Evolutionary conservation across 139 green algal genomes (phyloP).

Genomic region (Chlorella sp.): DNA sequence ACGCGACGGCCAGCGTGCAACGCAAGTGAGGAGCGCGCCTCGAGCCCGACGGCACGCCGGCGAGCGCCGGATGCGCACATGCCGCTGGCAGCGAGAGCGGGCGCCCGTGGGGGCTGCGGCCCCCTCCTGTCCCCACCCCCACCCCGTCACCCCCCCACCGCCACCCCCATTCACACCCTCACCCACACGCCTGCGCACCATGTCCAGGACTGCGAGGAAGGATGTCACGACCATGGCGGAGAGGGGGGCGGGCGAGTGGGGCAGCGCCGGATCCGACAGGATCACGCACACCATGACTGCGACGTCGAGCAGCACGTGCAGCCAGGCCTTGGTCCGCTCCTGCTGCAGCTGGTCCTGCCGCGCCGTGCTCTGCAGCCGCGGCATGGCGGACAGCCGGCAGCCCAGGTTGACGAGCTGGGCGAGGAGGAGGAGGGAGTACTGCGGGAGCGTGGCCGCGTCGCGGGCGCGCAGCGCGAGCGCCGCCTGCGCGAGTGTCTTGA

Average conservation of each 20-base stretch:
- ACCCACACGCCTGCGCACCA: conserved; percentile 1
- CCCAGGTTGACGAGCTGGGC: conserved; percentile 27
- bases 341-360: conserved; percentile 25
- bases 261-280: conserved; percentile 18
- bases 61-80: no score
- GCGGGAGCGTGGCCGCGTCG: neutral
- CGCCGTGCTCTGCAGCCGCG: conserved; percentile 1
- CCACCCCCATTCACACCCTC: conserved; percentile 1
- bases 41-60: no score
- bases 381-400: conserved; percentile 1
- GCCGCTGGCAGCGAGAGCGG: no score
- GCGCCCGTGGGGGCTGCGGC: no score
- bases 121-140: neutral
- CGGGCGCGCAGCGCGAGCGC: neutral
- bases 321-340: conserved; percentile 30
- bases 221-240: conserved; percentile 8
- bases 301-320: conserved; percentile 28
- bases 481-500: conserved; percentile 25
- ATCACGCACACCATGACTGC: conserved; percentile 31
- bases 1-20: no score
- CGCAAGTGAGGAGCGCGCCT: no score
- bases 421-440: conserved; percentile 22
- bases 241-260: conserved; percentile 20
- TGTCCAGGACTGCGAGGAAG: conserved; percentile 28
- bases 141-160: neutral